A percentile compares a stretch with the other conserved stretches of the same genome.
phyloP scores from a whole-genome alignment of 306 rosid genomes.

The Cicer cuneatum region DNA sequence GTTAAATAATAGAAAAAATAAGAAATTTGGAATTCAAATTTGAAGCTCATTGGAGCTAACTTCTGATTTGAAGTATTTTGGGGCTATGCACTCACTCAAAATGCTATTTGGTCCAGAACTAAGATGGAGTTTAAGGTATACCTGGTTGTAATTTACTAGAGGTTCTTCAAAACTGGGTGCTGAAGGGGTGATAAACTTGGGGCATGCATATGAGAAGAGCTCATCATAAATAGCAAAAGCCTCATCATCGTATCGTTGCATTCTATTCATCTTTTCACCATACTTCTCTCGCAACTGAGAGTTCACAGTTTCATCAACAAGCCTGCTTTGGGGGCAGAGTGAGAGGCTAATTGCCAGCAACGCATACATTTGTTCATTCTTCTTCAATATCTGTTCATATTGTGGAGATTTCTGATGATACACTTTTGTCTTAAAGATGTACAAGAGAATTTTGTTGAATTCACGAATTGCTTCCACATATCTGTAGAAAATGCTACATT shows the following conservation, averaged over 20 bases:
- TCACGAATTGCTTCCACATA: slow-evolving; percentile 93
- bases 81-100: slow-evolving; percentile 8
- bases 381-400: slow-evolving; percentile 93
- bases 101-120: not conserved
- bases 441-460: slow-evolving; percentile 85
- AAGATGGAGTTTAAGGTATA: slow-evolving; percentile 41
- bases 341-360: slow-evolving; percentile 92
- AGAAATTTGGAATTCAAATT: slow-evolving; percentile 27
- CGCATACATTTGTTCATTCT: slow-evolving; percentile 99
- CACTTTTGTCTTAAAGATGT: slow-evolving; percentile 77
- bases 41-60: not conserved
- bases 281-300: slow-evolving; percentile 91
- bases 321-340: slow-evolving; percentile 86
- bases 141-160: slow-evolving; percentile 93
- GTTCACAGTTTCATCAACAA: slow-evolving; percentile 91
- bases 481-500: slow-evolving; percentile 47
- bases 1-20: not conserved
- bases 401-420: slow-evolving; percentile 94
- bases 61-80: slow-evolving; percentile 1
- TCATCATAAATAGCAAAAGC: slow-evolving; percentile 95
- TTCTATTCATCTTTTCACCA: slow-evolving; percentile 94
- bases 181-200: slow-evolving; percentile 97
- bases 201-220: slow-evolving; percentile 98
- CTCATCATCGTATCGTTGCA: slow-evolving; percentile 93
- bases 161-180: slow-evolving; percentile 97